These are phyloP conservation scores for Cyclotella distinguenda DNA, from an alignment of 108 stramenopile genomes.

Conservation along the genomic window DNA sequence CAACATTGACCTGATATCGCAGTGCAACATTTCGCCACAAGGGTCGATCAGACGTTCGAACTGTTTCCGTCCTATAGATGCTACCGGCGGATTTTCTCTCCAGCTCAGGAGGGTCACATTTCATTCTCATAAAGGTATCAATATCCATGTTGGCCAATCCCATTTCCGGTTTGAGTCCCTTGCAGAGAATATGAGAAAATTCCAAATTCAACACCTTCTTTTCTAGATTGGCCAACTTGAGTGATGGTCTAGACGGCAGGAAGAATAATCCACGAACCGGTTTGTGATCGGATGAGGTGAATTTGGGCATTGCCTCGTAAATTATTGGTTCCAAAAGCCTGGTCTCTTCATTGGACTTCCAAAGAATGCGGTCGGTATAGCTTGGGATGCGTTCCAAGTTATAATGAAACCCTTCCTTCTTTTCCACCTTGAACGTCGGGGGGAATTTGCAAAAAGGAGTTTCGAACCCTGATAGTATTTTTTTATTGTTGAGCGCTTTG, in stretches of 20 bases:
- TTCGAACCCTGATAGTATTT: conserved; percentile 55
- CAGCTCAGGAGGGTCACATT: not conserved
- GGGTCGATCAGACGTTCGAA: not conserved
- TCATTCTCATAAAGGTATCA: not conserved
- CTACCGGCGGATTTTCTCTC: not conserved
- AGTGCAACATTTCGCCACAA: not conserved
- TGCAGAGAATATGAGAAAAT: not conserved
- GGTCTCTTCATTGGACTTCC: conserved; percentile 60
- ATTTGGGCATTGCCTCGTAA: conserved; percentile 66
- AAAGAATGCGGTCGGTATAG: conserved; percentile 85
- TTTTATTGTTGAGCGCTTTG: conserved; percentile 44
- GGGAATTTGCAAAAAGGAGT: conserved; percentile 67
- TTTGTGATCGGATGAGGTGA: conserved; percentile 78
- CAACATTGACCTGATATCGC: not conserved
- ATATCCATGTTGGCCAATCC: not conserved
- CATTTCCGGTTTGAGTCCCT: not conserved
- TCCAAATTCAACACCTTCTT: not conserved
- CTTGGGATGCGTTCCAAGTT: conserved; percentile 68
- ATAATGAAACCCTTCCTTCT: conserved; percentile 58
- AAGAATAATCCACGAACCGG: conserved; percentile 68
- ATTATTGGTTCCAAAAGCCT: conserved; percentile 40
- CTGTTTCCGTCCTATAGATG: not conserved
- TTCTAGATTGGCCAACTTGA: not conserved
- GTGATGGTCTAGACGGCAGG: conserved; percentile 15
- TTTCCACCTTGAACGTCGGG: conserved; percentile 80